Conservation (phyloP, 2,329 filamentous ascomycete genomes). For the Colletotrichum graminicola region DNA sequence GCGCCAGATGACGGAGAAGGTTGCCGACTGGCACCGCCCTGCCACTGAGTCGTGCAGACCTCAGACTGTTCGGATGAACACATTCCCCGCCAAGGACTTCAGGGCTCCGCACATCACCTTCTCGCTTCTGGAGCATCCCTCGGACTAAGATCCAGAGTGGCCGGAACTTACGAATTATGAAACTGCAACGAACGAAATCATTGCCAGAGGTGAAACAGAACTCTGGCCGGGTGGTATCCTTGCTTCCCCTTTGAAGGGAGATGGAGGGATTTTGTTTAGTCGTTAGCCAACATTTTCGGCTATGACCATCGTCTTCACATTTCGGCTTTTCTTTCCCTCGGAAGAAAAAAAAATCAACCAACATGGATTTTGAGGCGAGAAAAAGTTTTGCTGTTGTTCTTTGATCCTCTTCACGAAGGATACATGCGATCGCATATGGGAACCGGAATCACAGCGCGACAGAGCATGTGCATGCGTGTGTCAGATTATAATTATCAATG, state of each 20-base stretch:
- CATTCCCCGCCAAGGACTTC: constrained; percentile 36
- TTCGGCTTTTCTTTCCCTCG: constrained; percentile 19
- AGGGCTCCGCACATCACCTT: constrained; percentile 40
- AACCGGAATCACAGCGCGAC: constrained; percentile 31
- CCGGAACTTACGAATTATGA: constrained; percentile 37
- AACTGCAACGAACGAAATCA: constrained; percentile 33
- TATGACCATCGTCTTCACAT: constrained; percentile 9
- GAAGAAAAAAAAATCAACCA: constrained; percentile 39
- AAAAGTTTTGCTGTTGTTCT: constrained; percentile 34
- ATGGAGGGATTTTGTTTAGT: constrained; percentile 23
- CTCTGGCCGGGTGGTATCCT: constrained; percentile 37
- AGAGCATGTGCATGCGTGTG: constrained; percentile 9
- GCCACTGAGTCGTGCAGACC: constrained; percentile 38
- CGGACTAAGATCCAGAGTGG: constrained; percentile 14
- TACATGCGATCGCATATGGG: constrained; percentile 29
- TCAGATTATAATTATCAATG: constrained; percentile 31
- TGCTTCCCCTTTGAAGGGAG: constrained; percentile 6
- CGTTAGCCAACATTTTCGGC: constrained; percentile 11
- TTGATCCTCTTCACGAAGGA: constrained; percentile 18
- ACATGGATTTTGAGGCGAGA: constrained; percentile 23
- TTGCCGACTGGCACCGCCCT: constrained; percentile 34
- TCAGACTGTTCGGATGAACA: constrained; percentile 35
- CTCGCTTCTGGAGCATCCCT: constrained; percentile 31
- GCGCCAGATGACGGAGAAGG: constrained; percentile 53
- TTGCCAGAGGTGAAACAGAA: constrained; percentile 43